Base-by-base conservation (phyloP, 2,329 filamentous ascomycete genomes). In the Fusarium sp. region DNA sequence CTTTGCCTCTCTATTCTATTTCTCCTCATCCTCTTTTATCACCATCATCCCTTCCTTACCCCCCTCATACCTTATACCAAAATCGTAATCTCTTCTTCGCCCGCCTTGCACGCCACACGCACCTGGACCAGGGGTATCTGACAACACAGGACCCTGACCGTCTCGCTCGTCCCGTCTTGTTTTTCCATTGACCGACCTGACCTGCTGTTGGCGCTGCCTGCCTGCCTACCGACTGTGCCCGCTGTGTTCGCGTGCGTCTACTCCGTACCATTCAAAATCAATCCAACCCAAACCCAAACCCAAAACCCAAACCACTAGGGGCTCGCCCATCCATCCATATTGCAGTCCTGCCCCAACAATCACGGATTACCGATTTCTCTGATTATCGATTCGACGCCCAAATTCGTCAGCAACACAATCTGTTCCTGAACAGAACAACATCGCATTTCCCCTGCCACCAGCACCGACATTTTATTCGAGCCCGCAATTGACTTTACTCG, bases 121-220 rank as follows among this genome's bases (percentile, higher is more conserved):
- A 74, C 60, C 58, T 60, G 23, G 61, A 70, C 70, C 61, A 73
- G 69, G 69, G 69, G 66, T 60, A 57, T 56, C 54, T 65, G 61
- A 67, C 65, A 61, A 26, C 67, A 64, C 66, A 45, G 57, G 67
- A 72, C 64, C 65, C 70, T 67, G 71, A 71, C 73, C 73, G 73
- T 73, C 67, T 65, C 46, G 42, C 48, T 23, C 41, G 42, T 57
- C 35, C 23, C 57, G 65, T 64, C 59, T 65, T 55, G 59, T 75
- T 76, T 71, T 70, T 70, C 69, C 69, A 72, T 64, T 73, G 73
- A 74, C 73, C 67, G 69, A 73, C 73, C 69, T 63, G 73, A 73
- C 66, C 73, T 67, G 37, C 46, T 45, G 45, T 10, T 48, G 30
- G 45, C n/a, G 26, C 45, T 48, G 18, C 45, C 30, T 27, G 45